Evolutionary conservation across 2,329 filamentous ascomycete genomes (phyloP).

Genomic region (Cercospora berteroae): DNA sequence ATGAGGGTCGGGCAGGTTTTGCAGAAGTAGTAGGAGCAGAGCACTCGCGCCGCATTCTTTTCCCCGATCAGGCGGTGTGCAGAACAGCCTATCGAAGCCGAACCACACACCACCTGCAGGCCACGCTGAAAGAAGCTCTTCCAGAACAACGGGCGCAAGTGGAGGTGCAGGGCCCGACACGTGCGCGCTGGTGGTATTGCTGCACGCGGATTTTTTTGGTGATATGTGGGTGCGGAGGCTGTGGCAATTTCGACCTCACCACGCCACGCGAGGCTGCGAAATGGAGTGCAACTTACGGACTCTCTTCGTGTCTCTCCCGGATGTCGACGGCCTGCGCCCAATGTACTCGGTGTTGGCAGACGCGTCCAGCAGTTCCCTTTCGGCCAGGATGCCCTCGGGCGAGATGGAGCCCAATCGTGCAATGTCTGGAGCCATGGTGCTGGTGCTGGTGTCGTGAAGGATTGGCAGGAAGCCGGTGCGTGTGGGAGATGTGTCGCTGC

Average conservation of each 20-base stretch:
- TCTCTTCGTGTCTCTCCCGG: conserved; percentile 37
- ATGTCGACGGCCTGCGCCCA: conserved; percentile 34
- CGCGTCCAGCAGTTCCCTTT: conserved; percentile 31
- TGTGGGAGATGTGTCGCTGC: neutral
- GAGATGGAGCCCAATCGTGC: conserved; percentile 20
- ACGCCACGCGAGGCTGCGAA: neutral
- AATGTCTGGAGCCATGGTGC: conserved; percentile 23
- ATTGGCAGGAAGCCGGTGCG: neutral
- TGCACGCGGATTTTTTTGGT: neutral
- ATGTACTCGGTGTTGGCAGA: conserved; percentile 32
- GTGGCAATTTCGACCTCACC: neutral
- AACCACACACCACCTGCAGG: conserved; percentile 1
- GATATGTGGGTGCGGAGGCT: neutral
- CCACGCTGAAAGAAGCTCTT: conserved; percentile 3
- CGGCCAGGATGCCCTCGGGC: conserved; percentile 22
- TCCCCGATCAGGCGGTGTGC: conserved; percentile 11
- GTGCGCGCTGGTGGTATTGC: neutral
- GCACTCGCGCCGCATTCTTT: conserved; percentile 3
- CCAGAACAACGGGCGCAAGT: conserved; percentile 5
- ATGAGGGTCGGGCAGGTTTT: neutral
- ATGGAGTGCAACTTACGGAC: conserved; percentile 31
- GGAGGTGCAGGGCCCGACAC: conserved; percentile 11
- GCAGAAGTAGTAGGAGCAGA: neutral
- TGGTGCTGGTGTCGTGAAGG: neutral
- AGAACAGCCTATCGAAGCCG: neutral